Base-by-base conservation (phyloP, 495 filamentous ascomycete genomes). In the Arthonia radiata region DNA sequence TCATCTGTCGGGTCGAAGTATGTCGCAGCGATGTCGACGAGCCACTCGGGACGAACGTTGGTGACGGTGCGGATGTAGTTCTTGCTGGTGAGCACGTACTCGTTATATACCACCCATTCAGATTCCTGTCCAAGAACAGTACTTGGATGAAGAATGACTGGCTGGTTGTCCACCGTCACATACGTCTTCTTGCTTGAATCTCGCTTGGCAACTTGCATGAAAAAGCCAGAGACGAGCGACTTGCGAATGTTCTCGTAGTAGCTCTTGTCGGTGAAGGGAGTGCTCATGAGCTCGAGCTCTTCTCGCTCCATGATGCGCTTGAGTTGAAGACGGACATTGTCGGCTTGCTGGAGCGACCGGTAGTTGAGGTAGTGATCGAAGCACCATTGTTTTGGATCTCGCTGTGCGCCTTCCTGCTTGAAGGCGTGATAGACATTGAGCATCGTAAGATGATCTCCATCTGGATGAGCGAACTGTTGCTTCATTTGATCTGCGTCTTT, bases 401-500 rank as follows among this genome's bases (percentile, higher is more conserved):
- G 56, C 42, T 81, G 76, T 0, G 69, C 66, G 4, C 72, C 59
- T 5, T 64, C 47, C 23, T 60, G 52, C 53, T 83, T 91, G 67
- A 83, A 99, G 11, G 89, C 89, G 47, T 99, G 89, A 48, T 93
- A 99, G 18, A 83, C 89, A 44, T 99, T 99, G 13, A 99, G 61
- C 52, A 99, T 68, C 10, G 81, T 93, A 10, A 99, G 56, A 38
- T 99, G 86, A 39, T 99, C 86, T 25, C 86, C 86, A 35, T 93
- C 81, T 4, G 65, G 59, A 40, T 99, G 86, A 8, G 81, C 72
- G 44, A 99, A 99, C 19, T 79, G 62, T 23, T 64, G 59, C 53
- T 94, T 99, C 80, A 92, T 92, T 41, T 94, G 83, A 39, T 99
- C 89, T 17, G 89, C 86, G n/a, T 73, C 66, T 47, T 89, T 83